phyloP scores from a whole-genome alignment of 345 rosid genomes.

The Dipteronia dyeriana region DNA sequence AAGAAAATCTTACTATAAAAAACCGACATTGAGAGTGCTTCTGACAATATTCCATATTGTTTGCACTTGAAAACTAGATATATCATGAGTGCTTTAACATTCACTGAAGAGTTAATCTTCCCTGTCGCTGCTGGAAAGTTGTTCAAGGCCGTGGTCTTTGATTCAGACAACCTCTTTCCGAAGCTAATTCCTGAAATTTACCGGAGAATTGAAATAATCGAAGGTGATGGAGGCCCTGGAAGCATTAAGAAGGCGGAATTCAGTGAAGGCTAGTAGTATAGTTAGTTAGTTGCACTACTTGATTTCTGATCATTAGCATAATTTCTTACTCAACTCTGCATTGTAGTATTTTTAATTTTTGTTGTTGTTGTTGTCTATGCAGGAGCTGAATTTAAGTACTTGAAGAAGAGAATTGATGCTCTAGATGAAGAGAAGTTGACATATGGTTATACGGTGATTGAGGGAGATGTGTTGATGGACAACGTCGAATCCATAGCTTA shows the following conservation, averaged over 20 bases:
- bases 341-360: background rate
- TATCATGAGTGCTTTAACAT: conserved; percentile 31
- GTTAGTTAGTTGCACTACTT: background rate
- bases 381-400: conserved; percentile 21
- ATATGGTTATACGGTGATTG: conserved; percentile 23
- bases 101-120: conserved; percentile 21
- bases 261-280: conserved; percentile 10
- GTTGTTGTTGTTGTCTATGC: background rate
- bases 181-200: conserved; percentile 36
- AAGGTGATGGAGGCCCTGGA: conserved; percentile 46
- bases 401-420: conserved; percentile 31
- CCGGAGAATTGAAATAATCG: conserved; percentile 23
- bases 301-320: no score
- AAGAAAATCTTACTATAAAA: no score
- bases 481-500: no score
- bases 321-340: no score
- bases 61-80: background rate
- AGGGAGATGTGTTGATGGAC: no score
- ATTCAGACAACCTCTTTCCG: conserved; percentile 29
- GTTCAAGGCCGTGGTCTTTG: conserved; percentile 36
- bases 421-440: conserved; percentile 24
- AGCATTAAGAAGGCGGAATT: conserved; percentile 32
- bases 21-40: no score
- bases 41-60: background rate
- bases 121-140: conserved; percentile 30